Conservation (phyloP, 805 yeast species). For the Yarrowia keelungensis region DNA sequence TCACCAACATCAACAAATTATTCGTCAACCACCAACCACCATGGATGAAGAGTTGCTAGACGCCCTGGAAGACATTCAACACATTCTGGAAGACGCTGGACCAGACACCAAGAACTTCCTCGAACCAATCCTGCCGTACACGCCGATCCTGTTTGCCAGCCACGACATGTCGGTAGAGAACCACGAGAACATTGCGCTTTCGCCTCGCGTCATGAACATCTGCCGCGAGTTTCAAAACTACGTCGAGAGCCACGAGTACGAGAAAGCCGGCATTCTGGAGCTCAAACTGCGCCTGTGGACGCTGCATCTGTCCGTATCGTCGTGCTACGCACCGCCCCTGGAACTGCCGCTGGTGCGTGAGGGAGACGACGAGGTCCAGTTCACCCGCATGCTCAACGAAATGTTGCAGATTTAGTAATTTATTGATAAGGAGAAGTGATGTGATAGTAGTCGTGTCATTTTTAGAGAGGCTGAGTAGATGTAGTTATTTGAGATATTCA, state of each 20-base stretch:
- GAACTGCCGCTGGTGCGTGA: conserved; percentile 9
- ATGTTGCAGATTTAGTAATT: conserved; percentile 17
- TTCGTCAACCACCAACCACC: no score
- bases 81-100: background rate
- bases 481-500: no score
- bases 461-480: no score
- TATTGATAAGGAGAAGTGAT: background rate
- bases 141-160: background rate
- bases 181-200: conserved; percentile 10
- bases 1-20: no score
- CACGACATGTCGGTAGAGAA: conserved; percentile 12
- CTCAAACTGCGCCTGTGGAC: conserved; percentile 17
- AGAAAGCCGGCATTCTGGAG: conserved; percentile 20
- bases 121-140: conserved; percentile 7
- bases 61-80: conserved; percentile 9
- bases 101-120: conserved; percentile 6
- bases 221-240: conserved; percentile 12
- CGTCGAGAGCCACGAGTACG: conserved; percentile 4
- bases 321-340: background rate
- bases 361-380: conserved; percentile 19
- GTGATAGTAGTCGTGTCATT: no score
- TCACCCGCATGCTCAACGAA: conserved; percentile 11
- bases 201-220: conserved; percentile 1
- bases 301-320: background rate
- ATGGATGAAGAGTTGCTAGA: background rate